These are phyloP conservation scores for Cystoderma amianthinum DNA, from an alignment of 768 basidiomycete genomes.

Conservation along the genomic window DNA sequence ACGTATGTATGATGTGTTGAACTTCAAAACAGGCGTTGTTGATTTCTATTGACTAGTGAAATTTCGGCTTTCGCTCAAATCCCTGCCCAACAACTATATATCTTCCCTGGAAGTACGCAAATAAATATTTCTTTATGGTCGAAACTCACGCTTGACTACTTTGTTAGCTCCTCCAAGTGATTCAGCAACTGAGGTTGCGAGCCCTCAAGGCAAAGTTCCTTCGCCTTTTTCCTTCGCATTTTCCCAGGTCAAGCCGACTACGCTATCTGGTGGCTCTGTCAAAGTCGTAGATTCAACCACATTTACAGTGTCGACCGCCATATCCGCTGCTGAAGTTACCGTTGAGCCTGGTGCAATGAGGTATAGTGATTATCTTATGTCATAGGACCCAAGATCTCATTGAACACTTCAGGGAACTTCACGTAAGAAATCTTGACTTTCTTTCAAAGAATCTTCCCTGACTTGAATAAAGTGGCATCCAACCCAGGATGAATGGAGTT, in stretches of 20 bases:
- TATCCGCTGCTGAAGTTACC: constrained; percentile 50
- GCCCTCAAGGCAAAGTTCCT: constrained; percentile 38
- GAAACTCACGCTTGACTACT: too few species aligned
- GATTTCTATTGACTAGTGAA: too few species aligned
- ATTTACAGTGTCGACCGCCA: constrained; percentile 45
- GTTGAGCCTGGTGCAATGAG: constrained; percentile 52
- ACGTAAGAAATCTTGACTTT: constrained; percentile 27
- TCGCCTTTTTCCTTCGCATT: constrained; percentile 40
- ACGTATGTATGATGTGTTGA: too few species aligned
- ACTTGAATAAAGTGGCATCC: constrained; percentile 53
- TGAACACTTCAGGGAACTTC: constrained; percentile 36
- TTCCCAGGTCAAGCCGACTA: constrained; percentile 36
- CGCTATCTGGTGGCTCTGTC: constrained; percentile 38
- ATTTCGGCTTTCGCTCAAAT: constrained; percentile 39
- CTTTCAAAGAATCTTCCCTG: neutral
- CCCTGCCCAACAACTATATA: constrained; percentile 40
- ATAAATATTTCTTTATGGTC: too few species aligned
- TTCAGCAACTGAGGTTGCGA: constrained; percentile 23
- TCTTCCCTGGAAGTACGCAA: constrained; percentile 45
- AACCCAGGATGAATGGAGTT: constrained; percentile 59
- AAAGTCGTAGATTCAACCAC: constrained; percentile 46
- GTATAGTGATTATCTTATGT: constrained; percentile 12
- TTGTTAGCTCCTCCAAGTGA: constrained; percentile 26
- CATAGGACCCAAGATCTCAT: neutral
- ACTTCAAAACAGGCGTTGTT: too few species aligned